A percentile compares a stretch with the other conserved stretches of the same genome.
phyloP scores from a whole-genome alignment of 352 stramenopile species.

The Globisporangium alternatum region DNA sequence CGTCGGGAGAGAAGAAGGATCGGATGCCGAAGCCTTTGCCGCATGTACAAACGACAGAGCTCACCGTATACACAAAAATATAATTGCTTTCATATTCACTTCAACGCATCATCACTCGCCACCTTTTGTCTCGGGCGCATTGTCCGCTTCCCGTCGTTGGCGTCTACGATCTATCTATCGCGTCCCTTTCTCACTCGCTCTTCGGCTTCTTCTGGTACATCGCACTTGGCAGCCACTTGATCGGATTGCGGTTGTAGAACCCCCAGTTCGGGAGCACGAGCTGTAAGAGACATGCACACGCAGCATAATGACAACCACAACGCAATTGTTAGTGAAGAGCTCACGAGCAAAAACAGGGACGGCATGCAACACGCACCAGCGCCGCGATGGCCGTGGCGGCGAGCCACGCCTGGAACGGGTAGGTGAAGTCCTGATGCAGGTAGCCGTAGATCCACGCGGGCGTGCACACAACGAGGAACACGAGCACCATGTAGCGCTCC shows the following conservation, averaged over 20 bases:
- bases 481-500: slow-evolving; percentile 58
- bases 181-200: slow-evolving; percentile 17
- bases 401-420: slow-evolving; percentile 72
- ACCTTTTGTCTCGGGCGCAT: not conserved
- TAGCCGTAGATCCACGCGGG: slow-evolving; percentile 85
- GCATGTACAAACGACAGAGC: slow-evolving; percentile 2
- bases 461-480: slow-evolving; percentile 72
- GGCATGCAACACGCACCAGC: slow-evolving; percentile 34
- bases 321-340: not conserved
- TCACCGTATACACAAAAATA: slow-evolving; percentile 5
- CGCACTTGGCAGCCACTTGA: slow-evolving; percentile 75
- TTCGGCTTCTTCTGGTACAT: slow-evolving; percentile 74
- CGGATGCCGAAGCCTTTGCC: not conserved
- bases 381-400: slow-evolving; percentile 51
- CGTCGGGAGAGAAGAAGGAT: not conserved
- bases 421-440: slow-evolving; percentile 78
- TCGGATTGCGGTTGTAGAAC: slow-evolving; percentile 81
- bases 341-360: not conserved
- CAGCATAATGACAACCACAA: not conserved
- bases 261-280: slow-evolving; percentile 78
- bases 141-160: not conserved
- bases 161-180: not conserved
- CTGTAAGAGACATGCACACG: slow-evolving; percentile 19
- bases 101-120: not conserved
- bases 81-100: slow-evolving; percentile 8